Base-by-base conservation (phyloP, 176 grass and related monocot species). In the Aegilops tauschii region DNA sequence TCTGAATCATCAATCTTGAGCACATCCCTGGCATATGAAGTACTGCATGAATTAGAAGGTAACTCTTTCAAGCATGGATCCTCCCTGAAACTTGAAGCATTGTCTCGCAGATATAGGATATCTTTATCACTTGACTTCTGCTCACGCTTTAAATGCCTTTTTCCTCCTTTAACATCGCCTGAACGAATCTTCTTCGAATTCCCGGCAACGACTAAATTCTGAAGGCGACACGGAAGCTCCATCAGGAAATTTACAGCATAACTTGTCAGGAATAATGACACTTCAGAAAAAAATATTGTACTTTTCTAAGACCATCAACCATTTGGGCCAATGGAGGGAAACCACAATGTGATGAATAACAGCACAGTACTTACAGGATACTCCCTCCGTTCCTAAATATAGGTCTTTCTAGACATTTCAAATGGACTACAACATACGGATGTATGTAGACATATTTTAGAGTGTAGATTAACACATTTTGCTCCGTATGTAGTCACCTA, bases 121-220 rank as follows among this genome's bases (percentile, higher is more conserved):
- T 85, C 75, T 84, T 67, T 89, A 62, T 90, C 52, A 8, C 0
- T 76, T 88, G 91, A 88, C 27, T 74, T 88, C 61, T 50, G 54
- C 3, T 20, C 54, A 59, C 13, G 23, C 58, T 88, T 86, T 82
- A 87, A 85, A 89, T n/a, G 65, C 82, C 79, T 93, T 58, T 91
- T 84, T 61, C 82, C 82, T 73, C 56, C 77, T 76, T 80, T 91
- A 67, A 80, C 35, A 40, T 68, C 61, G 39, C 54, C 9, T 66
- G 67, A 81, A 93, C 23, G 52, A 61, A 82, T 83, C 25, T 85
- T 88, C 87, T 95, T 76, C 72, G 63, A 89, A 61, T 87, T 49
- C 10, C 5, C 17, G 35, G 21, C 52, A 75, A 16, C 31, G 39
- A 32, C 66, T 83, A 76, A 83, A 72, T 86, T 90, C 90, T 90